These are phyloP conservation scores for Diaporthe nobilis DNA, from an alignment of 2,329 filamentous ascomycete genomes.

Conservation along the genomic window DNA sequence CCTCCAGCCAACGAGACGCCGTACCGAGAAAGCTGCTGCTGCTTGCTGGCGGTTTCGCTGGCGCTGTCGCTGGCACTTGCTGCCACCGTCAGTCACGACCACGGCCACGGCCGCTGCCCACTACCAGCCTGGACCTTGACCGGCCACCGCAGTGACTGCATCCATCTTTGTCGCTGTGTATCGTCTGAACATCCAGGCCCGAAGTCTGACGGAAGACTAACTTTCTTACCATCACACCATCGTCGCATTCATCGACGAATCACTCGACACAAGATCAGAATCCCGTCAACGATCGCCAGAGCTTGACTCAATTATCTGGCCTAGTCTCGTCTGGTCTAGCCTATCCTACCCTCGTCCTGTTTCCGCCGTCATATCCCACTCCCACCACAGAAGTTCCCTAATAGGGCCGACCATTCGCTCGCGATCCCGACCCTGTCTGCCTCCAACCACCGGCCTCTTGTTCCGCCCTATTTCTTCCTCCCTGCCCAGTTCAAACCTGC, in stretches of 20 bases:
- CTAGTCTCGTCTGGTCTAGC: constrained; percentile 22
- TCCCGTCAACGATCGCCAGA: constrained; percentile 27
- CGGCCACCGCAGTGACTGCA: constrained; percentile 25
- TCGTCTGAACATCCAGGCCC: constrained; percentile 16
- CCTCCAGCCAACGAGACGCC: constrained; percentile 21
- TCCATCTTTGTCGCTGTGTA: constrained; percentile 13
- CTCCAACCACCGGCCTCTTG: background rate
- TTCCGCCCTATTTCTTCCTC: background rate
- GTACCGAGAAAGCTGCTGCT: constrained; percentile 6
- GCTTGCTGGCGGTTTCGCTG: background rate
- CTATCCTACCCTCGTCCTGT: background rate
- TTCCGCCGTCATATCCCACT: constrained; percentile 22
- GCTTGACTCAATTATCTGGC: constrained; percentile 26
- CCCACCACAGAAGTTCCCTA: background rate
- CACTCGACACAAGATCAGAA: constrained; percentile 23
- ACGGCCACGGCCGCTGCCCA: background rate
- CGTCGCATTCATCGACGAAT: constrained; percentile 25
- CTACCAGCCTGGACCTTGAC: constrained; percentile 18
- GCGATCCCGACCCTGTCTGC: constrained; percentile 9
- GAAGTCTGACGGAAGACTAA: constrained; percentile 28
- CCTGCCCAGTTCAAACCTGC: background rate
- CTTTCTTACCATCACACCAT: constrained; percentile 28
- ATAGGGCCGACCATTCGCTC: constrained; percentile 1
- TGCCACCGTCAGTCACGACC: background rate
- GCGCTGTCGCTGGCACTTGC: background rate